phyloP scores from a whole-genome alignment of 441 rosid genomes.

The Gossypium aridum region DNA sequence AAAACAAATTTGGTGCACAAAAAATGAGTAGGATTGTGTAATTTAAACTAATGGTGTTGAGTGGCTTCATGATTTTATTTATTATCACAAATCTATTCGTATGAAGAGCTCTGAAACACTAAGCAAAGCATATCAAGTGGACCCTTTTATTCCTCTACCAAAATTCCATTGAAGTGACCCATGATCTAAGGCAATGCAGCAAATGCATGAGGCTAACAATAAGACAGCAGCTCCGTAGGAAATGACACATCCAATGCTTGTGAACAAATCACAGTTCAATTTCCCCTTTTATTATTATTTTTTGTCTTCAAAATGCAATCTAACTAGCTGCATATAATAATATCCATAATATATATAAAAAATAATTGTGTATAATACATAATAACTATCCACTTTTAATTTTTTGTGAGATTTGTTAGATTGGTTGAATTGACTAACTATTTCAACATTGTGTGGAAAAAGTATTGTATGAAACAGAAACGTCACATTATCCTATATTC shows the following conservation, averaged over 20 bases:
- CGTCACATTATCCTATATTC: no score
- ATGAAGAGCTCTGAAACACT: slow-evolving; percentile 4
- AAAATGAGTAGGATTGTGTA: slow-evolving; percentile 14
- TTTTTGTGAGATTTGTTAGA: no score
- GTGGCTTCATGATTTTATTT: slow-evolving; percentile 14
- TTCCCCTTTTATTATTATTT: not conserved
- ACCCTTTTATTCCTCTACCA: not conserved
- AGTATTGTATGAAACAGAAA: no score
- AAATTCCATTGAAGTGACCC: not conserved
- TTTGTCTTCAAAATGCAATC: not conserved
- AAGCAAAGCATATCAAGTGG: slow-evolving; percentile 1
- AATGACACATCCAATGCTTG: not conserved
- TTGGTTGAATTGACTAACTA: no score
- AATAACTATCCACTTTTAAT: not conserved
- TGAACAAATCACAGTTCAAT: not conserved
- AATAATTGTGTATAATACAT: not conserved
- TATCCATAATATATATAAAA: no score
- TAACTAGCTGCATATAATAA: not conserved
- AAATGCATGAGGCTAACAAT: not conserved
- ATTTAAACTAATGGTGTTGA: slow-evolving; percentile 8
- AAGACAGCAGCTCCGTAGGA: no score
- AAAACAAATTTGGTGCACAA: slow-evolving; percentile 18
- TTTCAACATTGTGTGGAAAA: no score
- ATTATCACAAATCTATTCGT: not conserved
- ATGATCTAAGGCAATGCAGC: not conserved